phyloP scores from a whole-genome alignment of 129 eudicot species.

The Escallonia herrerae region DNA sequence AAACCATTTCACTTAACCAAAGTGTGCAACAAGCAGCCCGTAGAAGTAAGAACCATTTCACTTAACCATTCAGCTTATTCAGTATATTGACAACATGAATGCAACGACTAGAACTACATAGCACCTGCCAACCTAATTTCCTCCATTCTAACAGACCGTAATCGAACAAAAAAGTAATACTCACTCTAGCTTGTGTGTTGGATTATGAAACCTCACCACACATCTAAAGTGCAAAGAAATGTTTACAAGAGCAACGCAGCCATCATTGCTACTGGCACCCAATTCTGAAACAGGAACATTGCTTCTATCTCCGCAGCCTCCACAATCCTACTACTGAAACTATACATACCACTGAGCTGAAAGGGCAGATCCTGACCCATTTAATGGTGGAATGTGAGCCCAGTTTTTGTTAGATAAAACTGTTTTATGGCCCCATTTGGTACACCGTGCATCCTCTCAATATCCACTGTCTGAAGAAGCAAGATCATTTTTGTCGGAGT shows the following conservation, averaged over 20 bases:
- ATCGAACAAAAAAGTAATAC: background rate
- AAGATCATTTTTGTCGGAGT: slow-evolving; percentile 33
- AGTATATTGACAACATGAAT: slow-evolving; percentile 9
- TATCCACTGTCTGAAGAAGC: slow-evolving; percentile 25
- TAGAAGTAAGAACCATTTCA: background rate
- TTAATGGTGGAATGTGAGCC: no score
- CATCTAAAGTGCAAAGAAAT: slow-evolving; percentile 8
- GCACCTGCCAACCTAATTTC: slow-evolving; percentile 5
- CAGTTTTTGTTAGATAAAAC: background rate
- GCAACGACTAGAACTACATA: background rate
- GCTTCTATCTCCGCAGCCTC: slow-evolving; percentile 4
- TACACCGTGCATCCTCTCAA: background rate
- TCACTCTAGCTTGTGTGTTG: background rate
- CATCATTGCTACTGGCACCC: background rate
- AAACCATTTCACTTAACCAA: background rate
- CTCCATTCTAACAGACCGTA: slow-evolving; percentile 2
- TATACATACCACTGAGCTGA: slow-evolving; percentile 17
- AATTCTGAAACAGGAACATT: background rate
- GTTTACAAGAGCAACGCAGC: background rate
- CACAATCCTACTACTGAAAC: slow-evolving; percentile 12
- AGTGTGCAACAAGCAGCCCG: background rate
- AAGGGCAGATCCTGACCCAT: background rate
- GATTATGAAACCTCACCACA: slow-evolving; percentile 1
- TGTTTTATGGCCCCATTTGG: background rate
- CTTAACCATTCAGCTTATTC: slow-evolving; percentile 2